These are phyloP conservation scores for Trametopsis cervina DNA, from an alignment of 768 basidiomycete genomes.

Conservation along the genomic window DNA sequence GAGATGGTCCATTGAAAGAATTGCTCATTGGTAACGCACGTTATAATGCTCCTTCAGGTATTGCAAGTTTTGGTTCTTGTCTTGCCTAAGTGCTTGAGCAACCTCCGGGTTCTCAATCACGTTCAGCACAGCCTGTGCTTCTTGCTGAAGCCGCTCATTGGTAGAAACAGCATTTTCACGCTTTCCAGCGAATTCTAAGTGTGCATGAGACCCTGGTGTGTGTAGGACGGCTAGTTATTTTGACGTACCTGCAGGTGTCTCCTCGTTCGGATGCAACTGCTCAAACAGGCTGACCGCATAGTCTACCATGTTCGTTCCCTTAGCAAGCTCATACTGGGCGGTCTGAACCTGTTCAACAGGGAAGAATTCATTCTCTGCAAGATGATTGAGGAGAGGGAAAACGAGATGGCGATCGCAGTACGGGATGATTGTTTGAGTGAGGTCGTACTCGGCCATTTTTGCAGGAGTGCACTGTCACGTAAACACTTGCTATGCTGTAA, in stretches of 20 bases:
- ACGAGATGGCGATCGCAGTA: constrained; percentile 93
- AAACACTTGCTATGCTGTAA: neutral
- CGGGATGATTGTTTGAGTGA: constrained; percentile 85
- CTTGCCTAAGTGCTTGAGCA: constrained; percentile 87
- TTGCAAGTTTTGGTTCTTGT: constrained; percentile 94
- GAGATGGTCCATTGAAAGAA: too few species aligned
- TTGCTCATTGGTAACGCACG: too few species aligned
- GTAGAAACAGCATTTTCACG: constrained; percentile 77
- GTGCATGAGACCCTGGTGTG: neutral
- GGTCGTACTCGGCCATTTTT: constrained; percentile 83
- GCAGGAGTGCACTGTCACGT: neutral
- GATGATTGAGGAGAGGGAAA: constrained; percentile 87
- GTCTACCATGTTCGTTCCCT: constrained; percentile 97
- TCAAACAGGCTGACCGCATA: constrained; percentile 79
- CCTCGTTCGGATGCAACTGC: constrained; percentile 67
- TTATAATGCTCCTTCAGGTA: constrained; percentile 91
- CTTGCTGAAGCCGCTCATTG: constrained; percentile 78
- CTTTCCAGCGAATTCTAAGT: constrained; percentile 76
- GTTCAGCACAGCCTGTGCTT: constrained; percentile 89
- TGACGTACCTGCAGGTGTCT: constrained; percentile 58
- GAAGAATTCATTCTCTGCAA: constrained; percentile 70
- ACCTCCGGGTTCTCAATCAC: constrained; percentile 98
- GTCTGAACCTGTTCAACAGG: constrained; percentile 71
- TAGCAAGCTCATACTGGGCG: constrained; percentile 96
- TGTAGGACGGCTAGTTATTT: neutral